These are phyloP conservation scores for Aspergillus fischeri DNA, from an alignment of 2,329 filamentous ascomycete genomes.

Conservation along the genomic window DNA sequence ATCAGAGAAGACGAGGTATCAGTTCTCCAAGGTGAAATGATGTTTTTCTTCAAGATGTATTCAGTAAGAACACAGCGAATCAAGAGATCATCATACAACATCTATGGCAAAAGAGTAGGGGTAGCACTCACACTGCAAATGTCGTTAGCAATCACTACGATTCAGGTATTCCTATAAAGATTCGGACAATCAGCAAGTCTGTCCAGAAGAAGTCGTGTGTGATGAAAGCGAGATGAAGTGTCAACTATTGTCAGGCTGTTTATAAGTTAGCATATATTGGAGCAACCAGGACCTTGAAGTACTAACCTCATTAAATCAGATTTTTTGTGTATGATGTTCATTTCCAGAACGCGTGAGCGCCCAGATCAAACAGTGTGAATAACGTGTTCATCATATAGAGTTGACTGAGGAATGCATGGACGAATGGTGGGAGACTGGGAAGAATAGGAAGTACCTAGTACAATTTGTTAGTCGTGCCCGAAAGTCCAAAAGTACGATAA, in stretches of 20 bases:
- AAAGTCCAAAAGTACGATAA: slow-evolving; percentile 16
- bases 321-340: slow-evolving; percentile 63
- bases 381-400: slow-evolving; percentile 60
- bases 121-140: slow-evolving; percentile 20
- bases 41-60: slow-evolving; percentile 53
- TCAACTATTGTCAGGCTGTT: slow-evolving; percentile 41
- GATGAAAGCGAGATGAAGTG: slow-evolving; percentile 22
- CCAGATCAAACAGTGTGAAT: slow-evolving; percentile 68
- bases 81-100: slow-evolving; percentile 54
- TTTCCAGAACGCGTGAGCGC: slow-evolving; percentile 48
- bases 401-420: slow-evolving; percentile 25
- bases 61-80: slow-evolving; percentile 65
- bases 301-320: slow-evolving; percentile 67
- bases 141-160: slow-evolving; percentile 1
- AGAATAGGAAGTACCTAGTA: slow-evolving; percentile 23
- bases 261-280: slow-evolving; percentile 29
- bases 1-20: slow-evolving; percentile 32
- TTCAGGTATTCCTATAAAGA: slow-evolving; percentile 14
- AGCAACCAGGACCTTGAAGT: background rate
- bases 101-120: slow-evolving; percentile 1
- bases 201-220: slow-evolving; percentile 19
- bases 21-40: slow-evolving; percentile 64
- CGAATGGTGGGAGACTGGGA: slow-evolving; percentile 10
- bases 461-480: slow-evolving; percentile 17
- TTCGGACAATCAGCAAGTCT: slow-evolving; percentile 25